Evolutionary conservation across 345 rosid species (phyloP), one percentile per base, ranked within the genome.

Genomic region (Salix viminalis): DNA sequence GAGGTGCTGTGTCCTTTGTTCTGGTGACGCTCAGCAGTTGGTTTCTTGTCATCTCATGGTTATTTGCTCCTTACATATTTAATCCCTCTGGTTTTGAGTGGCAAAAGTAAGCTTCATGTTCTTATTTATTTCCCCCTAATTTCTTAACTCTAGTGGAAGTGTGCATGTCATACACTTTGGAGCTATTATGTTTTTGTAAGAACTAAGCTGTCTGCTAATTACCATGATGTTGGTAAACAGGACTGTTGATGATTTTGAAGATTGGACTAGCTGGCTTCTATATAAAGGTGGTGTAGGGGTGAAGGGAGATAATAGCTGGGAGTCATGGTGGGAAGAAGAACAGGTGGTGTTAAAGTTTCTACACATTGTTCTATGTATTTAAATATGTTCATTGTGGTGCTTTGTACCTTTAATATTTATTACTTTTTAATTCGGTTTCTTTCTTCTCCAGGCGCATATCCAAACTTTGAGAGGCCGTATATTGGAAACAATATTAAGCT

Each of bases 1-100:
- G 96, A 7, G 99, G 97, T 69, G 91, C 97, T 32, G 83, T 81
- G 70, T 89, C 96, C 15, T 93, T 88, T 65, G 75, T 96, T 80
- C 79, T 96, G 86, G 85, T 93, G 60, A 96, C 99, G 50, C 70
- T 96, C 70, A 96, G 99, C 86, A 91, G 98, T 79, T 96, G 98
- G 98, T 93, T 96, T 86, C 96, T 96, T 75, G 99, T 96, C 75
- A 84, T 96, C 76, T 96, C 98, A 26, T 96, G 99, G 99, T 87
- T 96, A 70, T 96, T 96, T 84, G 99, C 99, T 74, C 98, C 99
- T 16, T 96, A 96, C 82, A 93, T 96, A 85, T 96, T 96, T 81
- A 96, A 96, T 78, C 98, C 98, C n/a, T 96, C 99, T 0, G 99
- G 99, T 76, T 96, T 96, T 74, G 99, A 96, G 83, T 96, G 99